Base-by-base conservation (phyloP, 1,284 basidiomycete genomes). In the Microbotryomycetes sp. region DNA sequence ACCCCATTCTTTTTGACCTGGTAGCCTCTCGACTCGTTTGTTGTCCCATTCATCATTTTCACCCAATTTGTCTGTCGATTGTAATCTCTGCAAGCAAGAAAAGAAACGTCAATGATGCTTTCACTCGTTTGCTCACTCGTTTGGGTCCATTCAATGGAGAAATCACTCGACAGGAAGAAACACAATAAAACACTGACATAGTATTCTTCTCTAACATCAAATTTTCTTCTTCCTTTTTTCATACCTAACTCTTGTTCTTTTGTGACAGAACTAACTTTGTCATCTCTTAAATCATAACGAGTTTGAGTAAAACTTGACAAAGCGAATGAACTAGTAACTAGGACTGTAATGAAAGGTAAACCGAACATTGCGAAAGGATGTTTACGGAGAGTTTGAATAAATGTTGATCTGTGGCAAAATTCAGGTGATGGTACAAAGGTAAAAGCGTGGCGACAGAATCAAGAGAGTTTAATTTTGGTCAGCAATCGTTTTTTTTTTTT, bases 171-270 rank as follows among this genome's bases (percentile, higher is more conserved):
- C 3, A n/a, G 4, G 56, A 16, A 14, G 16, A 22, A 45, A 45
- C 4, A 19, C 4, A n/a, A 3, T 28, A 32, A 32, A n/a, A 28
- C 28, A 84, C 89, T 76, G 78, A 93, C 91, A 74, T 87, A 97
- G 77, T 97, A 97, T 75, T 97, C 94, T 76, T 97, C 93, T 54
- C 90, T 79, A 26, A 97, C 87, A 75, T 97, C 92, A 62, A 97
- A 85, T 78, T 85, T 87, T 78, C 88, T 89, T 75, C 89, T 81
- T 53, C 86, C 83, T 77, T 82, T 85, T 68, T 85, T 82, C 76
- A 97, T 81, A 4, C 86, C 83, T 49, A 96, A 79, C 71, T 89
- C 88, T 71, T 96, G 86, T 75, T 96, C 88, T 71, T 86, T 86
- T 32, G 82, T 82, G 32, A 97, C 76, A 76, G 83, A 81, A 71